phyloP scores from a whole-genome alignment of 208 protist species.

The Leishmania major region DNA sequence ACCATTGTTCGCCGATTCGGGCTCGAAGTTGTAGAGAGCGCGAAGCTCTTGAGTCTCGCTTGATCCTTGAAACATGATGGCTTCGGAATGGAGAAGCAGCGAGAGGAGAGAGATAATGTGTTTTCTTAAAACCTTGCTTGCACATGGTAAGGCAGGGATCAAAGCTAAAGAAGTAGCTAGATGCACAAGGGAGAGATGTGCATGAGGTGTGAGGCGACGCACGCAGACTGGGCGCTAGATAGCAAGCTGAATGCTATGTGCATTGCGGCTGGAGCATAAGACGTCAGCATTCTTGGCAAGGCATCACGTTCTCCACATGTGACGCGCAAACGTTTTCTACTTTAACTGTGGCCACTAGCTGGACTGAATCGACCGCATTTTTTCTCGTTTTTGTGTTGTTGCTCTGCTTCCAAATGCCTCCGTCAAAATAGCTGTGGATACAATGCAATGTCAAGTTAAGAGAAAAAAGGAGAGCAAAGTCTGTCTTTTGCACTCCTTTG shows the following conservation, averaged over 20 bases:
- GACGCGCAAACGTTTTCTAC: background rate
- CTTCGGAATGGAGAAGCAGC: background rate
- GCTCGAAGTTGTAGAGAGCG: conserved; percentile 54
- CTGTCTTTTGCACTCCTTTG: background rate
- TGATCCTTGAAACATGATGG: conserved; percentile 18
- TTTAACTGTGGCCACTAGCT: too few relatives aligned
- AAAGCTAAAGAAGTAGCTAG: background rate
- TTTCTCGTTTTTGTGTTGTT: background rate
- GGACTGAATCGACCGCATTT: background rate
- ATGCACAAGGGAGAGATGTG: background rate
- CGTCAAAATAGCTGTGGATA: background rate
- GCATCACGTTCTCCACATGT: background rate
- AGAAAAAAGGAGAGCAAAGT: background rate
- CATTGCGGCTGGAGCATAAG: background rate
- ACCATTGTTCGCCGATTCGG: conserved; percentile 17
- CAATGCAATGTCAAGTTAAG: background rate
- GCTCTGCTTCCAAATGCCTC: too few relatives aligned
- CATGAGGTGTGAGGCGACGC: too few relatives aligned
- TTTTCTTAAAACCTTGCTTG: background rate
- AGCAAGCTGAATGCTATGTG: background rate
- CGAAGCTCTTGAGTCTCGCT: conserved; percentile 34
- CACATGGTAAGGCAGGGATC: background rate
- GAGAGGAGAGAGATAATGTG: background rate
- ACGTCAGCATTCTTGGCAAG: background rate
- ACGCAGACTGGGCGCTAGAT: background rate